Evolutionary conservation across 257 asterid species (phyloP).

Genomic region (Ajuga chamaepitys): DNA sequence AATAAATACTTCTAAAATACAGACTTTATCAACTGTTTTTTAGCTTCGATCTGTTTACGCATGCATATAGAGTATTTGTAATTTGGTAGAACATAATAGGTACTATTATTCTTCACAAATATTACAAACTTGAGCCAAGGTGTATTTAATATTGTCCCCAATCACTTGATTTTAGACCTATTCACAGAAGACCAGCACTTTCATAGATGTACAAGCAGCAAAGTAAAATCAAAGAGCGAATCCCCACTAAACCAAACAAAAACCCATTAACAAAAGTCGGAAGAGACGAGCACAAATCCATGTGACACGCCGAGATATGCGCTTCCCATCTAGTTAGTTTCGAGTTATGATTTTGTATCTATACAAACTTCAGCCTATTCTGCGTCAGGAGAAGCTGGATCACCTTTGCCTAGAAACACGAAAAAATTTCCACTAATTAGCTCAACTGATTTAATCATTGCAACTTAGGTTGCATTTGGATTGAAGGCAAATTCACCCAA

Average conservation of each 20-base stretch:
- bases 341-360: slow-evolving; percentile 5
- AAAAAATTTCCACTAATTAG: neutral
- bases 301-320: neutral
- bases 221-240: neutral
- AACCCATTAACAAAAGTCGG: neutral
- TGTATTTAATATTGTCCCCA: neutral
- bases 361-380: slow-evolving; percentile 15
- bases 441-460: too few species aligned
- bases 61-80: too few species aligned
- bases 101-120: too few species aligned
- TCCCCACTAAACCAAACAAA: slow-evolving; percentile 8
- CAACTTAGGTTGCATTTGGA: too few species aligned
- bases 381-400: slow-evolving; percentile 4
- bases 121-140: too few species aligned
- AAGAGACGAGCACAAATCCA: too few species aligned
- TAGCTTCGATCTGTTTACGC: too few species aligned
- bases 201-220: neutral
- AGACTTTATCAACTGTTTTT: too few species aligned
- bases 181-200: neutral
- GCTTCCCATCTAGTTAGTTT: neutral
- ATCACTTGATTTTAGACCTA: neutral
- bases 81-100: too few species aligned
- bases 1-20: too few species aligned
- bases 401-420: slow-evolving; percentile 20
- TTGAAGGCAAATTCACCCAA: too few species aligned